Conservation (phyloP, 345 rosid genomes). For the Eucalyptus coolabah region DNA sequence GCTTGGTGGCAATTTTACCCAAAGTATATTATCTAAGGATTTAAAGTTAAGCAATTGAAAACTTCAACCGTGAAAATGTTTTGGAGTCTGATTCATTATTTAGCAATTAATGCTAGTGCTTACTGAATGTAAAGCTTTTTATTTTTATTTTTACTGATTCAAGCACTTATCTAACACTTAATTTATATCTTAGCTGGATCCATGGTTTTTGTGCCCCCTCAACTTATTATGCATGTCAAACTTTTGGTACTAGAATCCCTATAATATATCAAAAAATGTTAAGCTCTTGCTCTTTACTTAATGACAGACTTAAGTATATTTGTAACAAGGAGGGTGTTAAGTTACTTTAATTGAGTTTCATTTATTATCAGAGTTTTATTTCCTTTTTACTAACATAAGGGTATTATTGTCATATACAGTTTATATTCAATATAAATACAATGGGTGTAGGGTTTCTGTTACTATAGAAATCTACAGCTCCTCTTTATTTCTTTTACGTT, state of each 20-base stretch:
- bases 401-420: no score
- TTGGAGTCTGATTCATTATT: not conserved
- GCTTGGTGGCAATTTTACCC: not conserved
- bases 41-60: not conserved
- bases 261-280: not conserved
- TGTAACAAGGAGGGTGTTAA: constrained; percentile 86
- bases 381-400: no score
- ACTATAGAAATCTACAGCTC: no score
- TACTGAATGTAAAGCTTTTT: not conserved
- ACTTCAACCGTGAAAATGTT: not conserved
- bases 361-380: no score
- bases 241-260: not conserved
- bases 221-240: not conserved
- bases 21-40: not conserved
- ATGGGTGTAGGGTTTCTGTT: no score
- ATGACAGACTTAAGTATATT: constrained; percentile 68
- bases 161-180: not conserved
- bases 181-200: not conserved
- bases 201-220: not conserved
- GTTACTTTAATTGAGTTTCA: no score
- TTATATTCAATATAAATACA: no score
- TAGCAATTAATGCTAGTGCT: not conserved
- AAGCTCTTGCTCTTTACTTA: not conserved
- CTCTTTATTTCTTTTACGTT: no score
- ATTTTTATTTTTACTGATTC: not conserved